Evolutionary conservation across 192 early-diverging fungal species (phyloP).

Genomic region (Coemansia sp.): DNA sequence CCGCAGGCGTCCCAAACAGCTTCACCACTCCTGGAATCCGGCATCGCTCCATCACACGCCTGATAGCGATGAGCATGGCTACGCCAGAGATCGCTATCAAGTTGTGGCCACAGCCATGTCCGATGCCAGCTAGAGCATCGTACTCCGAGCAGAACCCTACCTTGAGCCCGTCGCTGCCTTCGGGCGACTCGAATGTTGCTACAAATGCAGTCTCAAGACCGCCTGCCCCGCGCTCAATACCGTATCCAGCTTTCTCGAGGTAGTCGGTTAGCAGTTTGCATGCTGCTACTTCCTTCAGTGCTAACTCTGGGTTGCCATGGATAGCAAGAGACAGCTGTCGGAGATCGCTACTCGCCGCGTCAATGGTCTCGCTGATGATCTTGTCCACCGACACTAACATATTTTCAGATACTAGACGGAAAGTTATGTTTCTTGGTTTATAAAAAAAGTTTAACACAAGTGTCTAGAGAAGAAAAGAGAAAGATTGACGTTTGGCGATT

Average conservation of each 20-base stretch:
- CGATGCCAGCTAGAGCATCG: constrained; percentile 67
- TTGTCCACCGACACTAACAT: constrained; percentile 26
- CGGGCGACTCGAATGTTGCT: constrained; percentile 58
- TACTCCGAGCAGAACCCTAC: constrained; percentile 67
- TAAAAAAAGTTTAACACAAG: too few species aligned
- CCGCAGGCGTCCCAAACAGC: constrained; percentile 77
- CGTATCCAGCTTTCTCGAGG: constrained; percentile 64
- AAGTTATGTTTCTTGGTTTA: too few species aligned
- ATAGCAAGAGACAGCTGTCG: constrained; percentile 47
- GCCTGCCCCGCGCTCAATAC: constrained; percentile 58
- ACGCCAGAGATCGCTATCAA: constrained; percentile 71
- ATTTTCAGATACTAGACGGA: too few species aligned
- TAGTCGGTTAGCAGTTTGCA: constrained; percentile 64
- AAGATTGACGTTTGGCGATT: too few species aligned
- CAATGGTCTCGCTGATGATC: constrained; percentile 20
- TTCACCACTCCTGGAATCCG: constrained; percentile 60
- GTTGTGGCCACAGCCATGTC: constrained; percentile 73
- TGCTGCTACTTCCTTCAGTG: constrained; percentile 59
- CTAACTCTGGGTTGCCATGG: constrained; percentile 63
- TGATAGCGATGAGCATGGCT: constrained; percentile 58
- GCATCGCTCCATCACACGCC: constrained; percentile 41
- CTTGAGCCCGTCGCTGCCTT: constrained; percentile 35
- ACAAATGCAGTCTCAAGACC: constrained; percentile 75
- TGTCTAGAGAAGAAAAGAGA: too few species aligned
- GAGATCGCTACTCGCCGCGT: constrained; percentile 22